phyloP scores from a whole-genome alignment of 2,329 filamentous ascomycete species.

The Rasamsonia emersonii region DNA sequence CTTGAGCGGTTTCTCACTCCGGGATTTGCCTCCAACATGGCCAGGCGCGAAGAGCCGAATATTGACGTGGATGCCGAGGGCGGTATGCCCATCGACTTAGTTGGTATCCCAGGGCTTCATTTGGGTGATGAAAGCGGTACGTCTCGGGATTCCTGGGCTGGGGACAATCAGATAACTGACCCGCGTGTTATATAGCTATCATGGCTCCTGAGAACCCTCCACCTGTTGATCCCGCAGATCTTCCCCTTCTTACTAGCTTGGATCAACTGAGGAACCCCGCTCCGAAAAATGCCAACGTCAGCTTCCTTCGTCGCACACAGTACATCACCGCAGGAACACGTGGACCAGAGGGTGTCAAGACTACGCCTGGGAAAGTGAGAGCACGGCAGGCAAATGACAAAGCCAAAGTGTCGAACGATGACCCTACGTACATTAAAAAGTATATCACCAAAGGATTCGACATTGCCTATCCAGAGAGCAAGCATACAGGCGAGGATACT shows the following conservation, averaged over 20 bases:
- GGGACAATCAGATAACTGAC: not conserved
- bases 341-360: conserved; percentile 23
- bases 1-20: conserved; percentile 85
- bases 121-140: conserved; percentile 89
- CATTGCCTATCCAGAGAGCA: conserved; percentile 54
- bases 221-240: conserved; percentile 72
- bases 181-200: conserved; percentile 71
- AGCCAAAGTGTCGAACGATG: conserved; percentile 39
- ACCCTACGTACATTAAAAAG: conserved; percentile 53
- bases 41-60: conserved; percentile 85
- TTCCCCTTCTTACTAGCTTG: conserved; percentile 71
- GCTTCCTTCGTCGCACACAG: conserved; percentile 90
- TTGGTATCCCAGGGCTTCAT: conserved; percentile 90
- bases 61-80: conserved; percentile 97
- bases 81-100: conserved; percentile 92
- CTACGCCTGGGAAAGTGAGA: conserved; percentile 17
- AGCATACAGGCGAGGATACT: conserved; percentile 50
- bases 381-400: conserved; percentile 19
- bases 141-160: conserved; percentile 14
- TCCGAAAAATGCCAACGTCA: conserved; percentile 67
- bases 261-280: conserved; percentile 79
- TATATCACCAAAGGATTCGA: conserved; percentile 57
- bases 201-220: conserved; percentile 66
- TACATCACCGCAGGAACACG: conserved; percentile 56
- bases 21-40: conserved; percentile 79